Evolutionary conservation across 768 basidiomycete genomes (phyloP).

Genomic region (Tephrocybe sp.): DNA sequence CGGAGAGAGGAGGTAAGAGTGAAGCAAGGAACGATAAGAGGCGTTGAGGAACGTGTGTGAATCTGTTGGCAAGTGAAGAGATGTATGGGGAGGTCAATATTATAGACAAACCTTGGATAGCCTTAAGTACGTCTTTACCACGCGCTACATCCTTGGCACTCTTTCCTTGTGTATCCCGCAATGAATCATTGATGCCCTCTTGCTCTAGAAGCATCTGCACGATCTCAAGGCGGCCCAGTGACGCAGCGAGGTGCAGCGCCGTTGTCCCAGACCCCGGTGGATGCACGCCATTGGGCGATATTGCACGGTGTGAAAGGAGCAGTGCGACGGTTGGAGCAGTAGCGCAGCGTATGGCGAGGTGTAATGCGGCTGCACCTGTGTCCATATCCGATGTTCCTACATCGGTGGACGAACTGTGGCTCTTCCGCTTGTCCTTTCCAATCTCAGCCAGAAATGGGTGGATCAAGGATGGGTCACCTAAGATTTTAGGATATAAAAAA

Average conservation of each 20-base stretch:
- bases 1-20: slow-evolving; percentile 70
- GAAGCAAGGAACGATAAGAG: slow-evolving; percentile 70
- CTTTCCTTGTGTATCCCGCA: slow-evolving; percentile 64
- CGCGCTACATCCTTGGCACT: slow-evolving; percentile 74
- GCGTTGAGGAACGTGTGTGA: slow-evolving; percentile 77
- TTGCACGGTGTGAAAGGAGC: slow-evolving; percentile 69
- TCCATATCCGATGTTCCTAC: slow-evolving; percentile 41
- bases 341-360: slow-evolving; percentile 84
- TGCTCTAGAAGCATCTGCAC: slow-evolving; percentile 79
- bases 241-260: slow-evolving; percentile 65
- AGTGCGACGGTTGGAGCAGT: slow-evolving; percentile 67
- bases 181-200: slow-evolving; percentile 76
- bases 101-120: slow-evolving; percentile 61
- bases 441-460: slow-evolving; percentile 82
- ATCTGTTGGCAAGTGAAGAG: slow-evolving; percentile 5
- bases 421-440: slow-evolving; percentile 56
- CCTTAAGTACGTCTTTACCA: slow-evolving; percentile 60
- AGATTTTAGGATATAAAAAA: not conserved
- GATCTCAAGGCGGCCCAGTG: slow-evolving; percentile 70
- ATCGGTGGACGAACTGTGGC: slow-evolving; percentile 27
- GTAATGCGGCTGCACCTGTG: slow-evolving; percentile 72
- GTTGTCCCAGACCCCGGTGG: slow-evolving; percentile 77
- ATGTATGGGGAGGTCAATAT: not conserved
- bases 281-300: slow-evolving; percentile 77
- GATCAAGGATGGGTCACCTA: slow-evolving; percentile 78